Conservation (phyloP, 345 rosid genomes). For the Cardamine resedifolia region DNA sequence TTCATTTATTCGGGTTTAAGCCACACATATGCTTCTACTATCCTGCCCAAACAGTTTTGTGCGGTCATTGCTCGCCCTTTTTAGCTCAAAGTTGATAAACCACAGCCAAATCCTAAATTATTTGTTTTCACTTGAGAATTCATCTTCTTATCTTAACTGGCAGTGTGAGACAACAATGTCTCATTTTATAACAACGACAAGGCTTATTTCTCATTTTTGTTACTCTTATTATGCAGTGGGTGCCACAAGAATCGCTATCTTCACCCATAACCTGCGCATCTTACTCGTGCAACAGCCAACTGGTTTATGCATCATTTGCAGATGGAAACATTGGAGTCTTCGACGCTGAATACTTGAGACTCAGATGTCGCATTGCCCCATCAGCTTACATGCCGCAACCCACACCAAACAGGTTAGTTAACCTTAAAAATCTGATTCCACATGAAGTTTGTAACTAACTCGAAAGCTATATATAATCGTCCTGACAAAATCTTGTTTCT, state of each 20-base stretch:
- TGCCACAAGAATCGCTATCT: conserved; percentile 69
- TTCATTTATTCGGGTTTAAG: not conserved
- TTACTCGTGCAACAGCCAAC: conserved; percentile 86
- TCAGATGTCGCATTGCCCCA: conserved; percentile 81
- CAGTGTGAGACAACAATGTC: not conserved
- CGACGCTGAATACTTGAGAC: conserved; percentile 71
- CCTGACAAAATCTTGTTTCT: not conserved
- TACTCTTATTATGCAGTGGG: conserved; percentile 59
- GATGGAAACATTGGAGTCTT: conserved; percentile 83
- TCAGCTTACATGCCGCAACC: conserved; percentile 61
- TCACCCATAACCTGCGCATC: conserved; percentile 70
- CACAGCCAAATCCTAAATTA: not conserved
- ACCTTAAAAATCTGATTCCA: not conserved
- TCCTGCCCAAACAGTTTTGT: not conserved
- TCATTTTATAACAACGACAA: not conserved
- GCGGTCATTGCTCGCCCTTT: not conserved
- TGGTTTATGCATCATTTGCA: conserved; percentile 64
- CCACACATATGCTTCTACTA: not conserved
- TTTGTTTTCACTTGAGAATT: not conserved
- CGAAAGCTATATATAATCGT: not conserved
- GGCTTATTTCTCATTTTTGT: conserved; percentile 1
- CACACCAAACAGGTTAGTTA: conserved; percentile 50
- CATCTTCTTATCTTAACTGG: not conserved
- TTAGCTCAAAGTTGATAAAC: conserved; percentile 1
- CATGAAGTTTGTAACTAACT: not conserved